These are phyloP conservation scores for Lichenothelia convexa DNA, from an alignment of 495 filamentous ascomycete genomes.

Conservation along the genomic window DNA sequence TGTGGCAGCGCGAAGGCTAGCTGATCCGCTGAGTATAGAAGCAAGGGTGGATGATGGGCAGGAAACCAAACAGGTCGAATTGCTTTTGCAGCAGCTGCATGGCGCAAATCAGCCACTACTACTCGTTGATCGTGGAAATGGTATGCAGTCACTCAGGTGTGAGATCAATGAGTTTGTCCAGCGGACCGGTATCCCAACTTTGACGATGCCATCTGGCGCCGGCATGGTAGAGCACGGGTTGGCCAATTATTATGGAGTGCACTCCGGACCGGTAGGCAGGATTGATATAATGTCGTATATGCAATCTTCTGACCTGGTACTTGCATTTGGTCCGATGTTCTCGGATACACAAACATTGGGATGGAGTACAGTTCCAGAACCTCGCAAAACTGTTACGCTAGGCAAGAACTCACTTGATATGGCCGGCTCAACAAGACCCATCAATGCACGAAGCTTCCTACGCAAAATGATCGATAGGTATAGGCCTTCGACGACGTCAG, in stretches of 20 bases:
- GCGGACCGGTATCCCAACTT: conserved; percentile 60
- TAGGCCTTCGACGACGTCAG: conserved; percentile 50
- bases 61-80: conserved; percentile 31
- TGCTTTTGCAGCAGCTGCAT: conserved; percentile 58
- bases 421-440: conserved; percentile 14
- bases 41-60: not conserved
- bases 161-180: conserved; percentile 65
- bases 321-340: conserved; percentile 67
- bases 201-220: conserved; percentile 87
- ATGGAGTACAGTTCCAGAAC: not conserved
- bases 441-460: conserved; percentile 68
- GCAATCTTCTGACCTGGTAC: conserved; percentile 63
- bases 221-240: conserved; percentile 65
- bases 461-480: conserved; percentile 79
- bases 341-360: conserved; percentile 86
- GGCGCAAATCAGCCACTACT: conserved; percentile 63
- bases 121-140: conserved; percentile 72
- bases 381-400: not conserved
- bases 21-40: conserved; percentile 20
- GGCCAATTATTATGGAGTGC: conserved; percentile 67
- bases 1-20: conserved; percentile 60
- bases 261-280: conserved; percentile 54
- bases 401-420: too few species aligned
- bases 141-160: too few species aligned
- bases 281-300: too few species aligned